phyloP scores from a whole-genome alignment of 73 alveolate species.

The Paramecium octaurelia region DNA sequence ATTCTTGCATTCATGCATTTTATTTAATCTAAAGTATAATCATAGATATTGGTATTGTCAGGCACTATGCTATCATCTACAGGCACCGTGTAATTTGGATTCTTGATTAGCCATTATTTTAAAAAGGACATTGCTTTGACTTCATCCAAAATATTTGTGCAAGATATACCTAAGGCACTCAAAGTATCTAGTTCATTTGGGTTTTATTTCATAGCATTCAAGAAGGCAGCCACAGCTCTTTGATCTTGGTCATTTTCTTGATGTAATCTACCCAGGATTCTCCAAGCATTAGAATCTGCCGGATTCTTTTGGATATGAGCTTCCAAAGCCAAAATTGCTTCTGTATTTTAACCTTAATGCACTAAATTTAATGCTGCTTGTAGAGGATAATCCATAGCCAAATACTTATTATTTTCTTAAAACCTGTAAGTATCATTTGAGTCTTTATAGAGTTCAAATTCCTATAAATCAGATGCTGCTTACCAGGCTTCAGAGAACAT shows the following conservation, averaged over 20 bases:
- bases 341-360: slow-evolving; percentile 39
- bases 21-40: slow-evolving; percentile 26
- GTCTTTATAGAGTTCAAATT: slow-evolving; percentile 28
- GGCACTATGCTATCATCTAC: slow-evolving; percentile 43
- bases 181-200: slow-evolving; percentile 83
- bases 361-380: slow-evolving; percentile 54
- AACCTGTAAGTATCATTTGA: background rate
- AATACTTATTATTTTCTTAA: background rate
- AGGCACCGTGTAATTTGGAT: slow-evolving; percentile 2
- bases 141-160: slow-evolving; percentile 83
- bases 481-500: slow-evolving; percentile 43
- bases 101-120: slow-evolving; percentile 49
- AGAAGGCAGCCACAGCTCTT: slow-evolving; percentile 58
- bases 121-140: slow-evolving; percentile 71
- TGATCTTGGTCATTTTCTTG: slow-evolving; percentile 61
- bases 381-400: background rate
- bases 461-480: slow-evolving; percentile 42
- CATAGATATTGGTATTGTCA: slow-evolving; percentile 29
- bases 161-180: slow-evolving; percentile 80
- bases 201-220: slow-evolving; percentile 67
- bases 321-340: slow-evolving; percentile 60
- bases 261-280: slow-evolving; percentile 62
- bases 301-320: slow-evolving; percentile 58
- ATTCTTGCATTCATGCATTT: slow-evolving; percentile 53
- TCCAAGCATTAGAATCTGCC: slow-evolving; percentile 61